Evolutionary conservation across 78 protist species (phyloP), one percentile per base, ranked within the genome.

Genomic region (Cavenderia fasciculata): DNA sequence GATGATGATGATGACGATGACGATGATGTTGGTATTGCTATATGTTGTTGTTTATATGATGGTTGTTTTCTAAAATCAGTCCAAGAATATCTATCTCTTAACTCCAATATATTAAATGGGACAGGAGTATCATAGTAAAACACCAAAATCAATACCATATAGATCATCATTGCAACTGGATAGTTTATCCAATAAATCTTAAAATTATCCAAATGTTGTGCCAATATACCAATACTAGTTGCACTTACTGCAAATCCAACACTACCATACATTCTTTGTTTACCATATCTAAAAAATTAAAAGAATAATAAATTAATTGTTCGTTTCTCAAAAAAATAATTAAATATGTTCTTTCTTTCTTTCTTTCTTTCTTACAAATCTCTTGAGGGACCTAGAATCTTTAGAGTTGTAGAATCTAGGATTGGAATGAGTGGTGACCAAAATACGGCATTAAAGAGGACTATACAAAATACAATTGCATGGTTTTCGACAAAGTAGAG

Each of bases 341-440:
- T 54, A 54, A 10, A 54, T 18, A 7, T 6, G n/a, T 54, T 54
- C 8, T 18, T 54, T n/a, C 14, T 18, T 18, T n/a, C 61, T 18
- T 54, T n/a, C 61, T n/a, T 54, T 57, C 38, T 40, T 18, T 59
- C 88, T 44, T 79, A 79, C 18, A 79, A 25, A 19, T 52, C 62
- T 57, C 38, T 47, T n/a, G 6, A 36, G 0, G n/a, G 0, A 21
- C 90, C 90, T 14, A 82, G 33, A 12, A 82, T 54, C n/a, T 68
- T 49, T 43, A 68, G 68, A 34, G 77, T 66, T 10, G 90, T 68
- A 0, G 71, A 46, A n/a, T 82, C 90, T 4, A 61, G 41, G 3
- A 82, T 66, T 23, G 90, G 90, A 0, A 57, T 65, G 0, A 68
- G 59, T 41, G 90, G 79, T n/a, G 90, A 27, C 90, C 90, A 82